These are phyloP conservation scores for Blastobotrys parvus DNA, from an alignment of 805 yeast genomes.

Conservation along the genomic window DNA sequence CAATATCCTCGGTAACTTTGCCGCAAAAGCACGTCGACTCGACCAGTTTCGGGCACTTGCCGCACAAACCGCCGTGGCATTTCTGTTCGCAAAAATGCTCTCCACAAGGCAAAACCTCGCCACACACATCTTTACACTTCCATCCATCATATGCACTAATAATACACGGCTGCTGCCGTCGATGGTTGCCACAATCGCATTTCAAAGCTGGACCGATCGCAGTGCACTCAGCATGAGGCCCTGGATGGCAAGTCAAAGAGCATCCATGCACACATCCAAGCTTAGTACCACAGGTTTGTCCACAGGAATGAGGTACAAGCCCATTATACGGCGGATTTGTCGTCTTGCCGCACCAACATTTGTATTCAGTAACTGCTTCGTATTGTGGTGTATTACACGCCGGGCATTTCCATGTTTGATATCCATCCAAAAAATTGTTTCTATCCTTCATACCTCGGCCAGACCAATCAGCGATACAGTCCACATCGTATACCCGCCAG, in stretches of 20 bases:
- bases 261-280: constrained; percentile 61
- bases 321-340: constrained; percentile 46
- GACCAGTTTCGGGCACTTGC: constrained; percentile 49
- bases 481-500: constrained; percentile 74
- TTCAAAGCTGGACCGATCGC: constrained; percentile 64
- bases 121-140: constrained; percentile 58
- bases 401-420: constrained; percentile 76
- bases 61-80: constrained; percentile 84
- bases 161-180: constrained; percentile 62
- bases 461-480: constrained; percentile 86
- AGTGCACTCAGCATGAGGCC: constrained; percentile 75
- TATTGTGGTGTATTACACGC: constrained; percentile 49
- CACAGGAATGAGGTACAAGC: constrained; percentile 79
- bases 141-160: constrained; percentile 66
- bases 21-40: constrained; percentile 71
- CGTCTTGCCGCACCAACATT: constrained; percentile 86
- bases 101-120: constrained; percentile 59
- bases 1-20: constrained; percentile 25
- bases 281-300: constrained; percentile 63
- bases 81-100: constrained; percentile 51
- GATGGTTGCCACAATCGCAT: constrained; percentile 67
- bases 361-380: constrained; percentile 46
- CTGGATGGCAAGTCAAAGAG: constrained; percentile 74
- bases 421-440: not conserved
- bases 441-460: constrained; percentile 37